These are phyloP conservation scores for Penicillium arizonense DNA, from an alignment of 495 filamentous ascomycete species.

Conservation along the genomic window DNA sequence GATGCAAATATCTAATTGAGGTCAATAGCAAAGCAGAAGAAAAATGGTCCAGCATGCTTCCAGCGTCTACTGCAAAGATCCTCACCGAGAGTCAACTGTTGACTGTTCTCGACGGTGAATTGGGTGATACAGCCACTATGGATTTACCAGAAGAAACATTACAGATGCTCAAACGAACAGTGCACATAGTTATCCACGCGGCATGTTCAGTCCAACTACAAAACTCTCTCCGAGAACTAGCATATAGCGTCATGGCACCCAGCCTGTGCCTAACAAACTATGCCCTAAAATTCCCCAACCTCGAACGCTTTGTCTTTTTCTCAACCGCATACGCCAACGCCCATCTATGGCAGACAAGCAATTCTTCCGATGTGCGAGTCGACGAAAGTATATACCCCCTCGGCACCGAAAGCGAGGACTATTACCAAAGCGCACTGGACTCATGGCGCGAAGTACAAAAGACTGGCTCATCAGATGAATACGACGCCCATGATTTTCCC, in stretches of 20 bases:
- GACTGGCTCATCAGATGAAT: conserved; percentile 21
- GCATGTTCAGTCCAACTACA: conserved; percentile 17
- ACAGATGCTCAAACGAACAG: conserved; percentile 24
- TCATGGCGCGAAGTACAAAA: conserved; percentile 18
- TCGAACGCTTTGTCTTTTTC: conserved; percentile 24
- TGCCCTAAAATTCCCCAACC: conserved; percentile 24
- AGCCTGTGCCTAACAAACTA: conserved; percentile 22
- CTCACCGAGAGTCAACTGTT: conserved; percentile 14
- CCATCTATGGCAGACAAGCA: conserved; percentile 19
- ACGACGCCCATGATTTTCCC: conserved; percentile 23
- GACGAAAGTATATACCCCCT: conserved; percentile 22
- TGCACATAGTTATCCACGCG: conserved; percentile 24
- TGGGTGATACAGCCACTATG: conserved; percentile 29
- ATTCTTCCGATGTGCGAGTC: conserved; percentile 16
- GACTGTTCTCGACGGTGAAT: conserved; percentile 24
- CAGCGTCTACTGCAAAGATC: conserved; percentile 4
- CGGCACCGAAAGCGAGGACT: conserved; percentile 7
- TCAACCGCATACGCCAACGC: conserved; percentile 24
- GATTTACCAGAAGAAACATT: conserved; percentile 17
- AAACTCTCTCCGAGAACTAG: conserved; percentile 23
- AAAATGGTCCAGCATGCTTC: conserved; percentile 25
- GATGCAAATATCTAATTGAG: background rate
- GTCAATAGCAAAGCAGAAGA: conserved; percentile 16
- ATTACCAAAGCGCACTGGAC: conserved; percentile 10
- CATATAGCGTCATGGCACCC: conserved; percentile 22